phyloP scores from a whole-genome alignment of 306 rosid genomes.

The Pterocarpus santalinus region DNA sequence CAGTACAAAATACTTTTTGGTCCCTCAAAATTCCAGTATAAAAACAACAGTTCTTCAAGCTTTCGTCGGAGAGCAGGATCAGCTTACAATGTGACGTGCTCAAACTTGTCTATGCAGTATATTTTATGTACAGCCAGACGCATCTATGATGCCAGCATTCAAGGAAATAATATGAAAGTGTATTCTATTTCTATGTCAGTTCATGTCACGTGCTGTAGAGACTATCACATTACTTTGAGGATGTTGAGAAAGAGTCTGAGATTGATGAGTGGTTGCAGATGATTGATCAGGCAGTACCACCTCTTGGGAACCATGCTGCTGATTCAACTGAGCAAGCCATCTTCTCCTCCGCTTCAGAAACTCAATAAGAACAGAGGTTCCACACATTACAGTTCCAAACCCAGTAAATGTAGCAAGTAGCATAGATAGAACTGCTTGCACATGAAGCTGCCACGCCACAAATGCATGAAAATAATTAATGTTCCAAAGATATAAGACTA shows the following conservation, averaged over 20 bases:
- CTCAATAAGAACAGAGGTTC: slow-evolving; percentile 50
- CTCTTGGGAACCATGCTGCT: slow-evolving; percentile 40
- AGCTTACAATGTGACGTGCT: neutral
- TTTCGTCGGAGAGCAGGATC: neutral
- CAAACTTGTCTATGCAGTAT: neutral
- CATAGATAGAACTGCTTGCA: slow-evolving; percentile 63
- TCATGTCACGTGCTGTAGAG: slow-evolving; percentile 2
- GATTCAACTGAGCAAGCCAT: slow-evolving; percentile 43
- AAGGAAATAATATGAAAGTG: neutral
- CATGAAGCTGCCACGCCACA: slow-evolving; percentile 59
- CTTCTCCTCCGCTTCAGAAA: slow-evolving; percentile 51
- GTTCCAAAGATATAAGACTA: neutral
- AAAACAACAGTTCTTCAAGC: neutral
- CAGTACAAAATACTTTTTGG: neutral
- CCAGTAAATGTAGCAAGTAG: slow-evolving; percentile 72
- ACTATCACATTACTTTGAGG: slow-evolving; percentile 31
- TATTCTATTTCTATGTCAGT: slow-evolving; percentile 6
- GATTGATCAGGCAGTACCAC: slow-evolving; percentile 33
- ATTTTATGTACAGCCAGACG: slow-evolving; percentile 30
- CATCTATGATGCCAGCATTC: neutral
- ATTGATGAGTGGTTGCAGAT: slow-evolving; percentile 30
- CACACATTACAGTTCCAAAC: slow-evolving; percentile 69
- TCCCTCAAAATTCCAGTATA: neutral
- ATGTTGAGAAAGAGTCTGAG: slow-evolving; percentile 37
- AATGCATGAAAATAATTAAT: neutral